Evolutionary conservation across 1,284 basidiomycete genomes (phyloP), one percentile per base, ranked within the genome.

Genomic region (Anthracocystis panici-leucophaei): DNA sequence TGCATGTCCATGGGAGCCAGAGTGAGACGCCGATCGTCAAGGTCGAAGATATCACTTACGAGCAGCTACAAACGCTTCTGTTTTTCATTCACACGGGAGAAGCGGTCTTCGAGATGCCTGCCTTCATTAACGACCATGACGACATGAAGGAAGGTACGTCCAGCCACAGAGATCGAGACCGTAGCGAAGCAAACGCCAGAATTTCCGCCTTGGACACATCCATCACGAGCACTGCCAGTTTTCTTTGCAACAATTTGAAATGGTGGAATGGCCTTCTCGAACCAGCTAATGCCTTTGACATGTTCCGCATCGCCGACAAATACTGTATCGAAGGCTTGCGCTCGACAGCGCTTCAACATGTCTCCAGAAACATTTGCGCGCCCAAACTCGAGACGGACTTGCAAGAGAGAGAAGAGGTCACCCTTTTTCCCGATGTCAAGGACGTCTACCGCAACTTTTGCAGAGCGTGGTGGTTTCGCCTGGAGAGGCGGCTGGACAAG

Each of bases 261-360:
- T 62, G 50, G 65, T 44, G 52, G 40, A 6, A n/a, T 0, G 53
- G 41, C 23, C n/a, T 4, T 9, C 42, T 57, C 4, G 12, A 44
- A 2, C 57, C 65, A 0, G 51, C 51, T 0, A 53, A 58, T 14
- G 65, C 59, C 2, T 33, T 63, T 14, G 65, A 44, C 11, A 57
- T 63, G 55, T 58, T 58, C 33, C 54, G 59, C 6, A 42, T 63
- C 21, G 55, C 60, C 4, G 60, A 68, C 51, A 62, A 50, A 38
- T 68, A 54, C 31, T 42, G 18, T 16, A 8, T 63, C 10, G 10
- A 16, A 5, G 41, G 20, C 16, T 25, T 68, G 33, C 59, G 65
- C n/a, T n/a, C n/a, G n/a, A 40, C 38, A 16, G 59, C 65, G 20
- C 48, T 57, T 6, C n/a, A 20, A 12, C 53, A 57, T 33, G 62